These are phyloP conservation scores for Vicia villosa DNA, from an alignment of 306 rosid species.

Conservation along the genomic window DNA sequence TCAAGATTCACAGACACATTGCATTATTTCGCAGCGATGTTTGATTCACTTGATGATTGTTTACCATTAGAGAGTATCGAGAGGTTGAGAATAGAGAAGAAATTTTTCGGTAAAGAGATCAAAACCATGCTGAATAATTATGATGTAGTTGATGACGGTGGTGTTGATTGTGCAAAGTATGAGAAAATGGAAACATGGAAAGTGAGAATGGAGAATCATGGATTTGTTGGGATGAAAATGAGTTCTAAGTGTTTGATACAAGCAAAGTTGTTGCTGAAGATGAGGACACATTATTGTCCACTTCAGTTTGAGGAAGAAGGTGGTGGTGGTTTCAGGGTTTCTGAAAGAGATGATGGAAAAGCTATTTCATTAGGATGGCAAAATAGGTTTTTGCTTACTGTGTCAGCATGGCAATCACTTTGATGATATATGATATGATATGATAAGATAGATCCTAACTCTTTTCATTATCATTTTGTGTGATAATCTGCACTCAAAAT, in stretches of 20 bases:
- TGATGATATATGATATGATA: background rate
- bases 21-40: constrained; percentile 78
- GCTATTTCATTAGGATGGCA: constrained; percentile 85
- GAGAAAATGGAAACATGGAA: constrained; percentile 74
- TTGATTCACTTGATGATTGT: constrained; percentile 78
- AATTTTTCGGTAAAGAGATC: constrained; percentile 70
- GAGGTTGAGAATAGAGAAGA: constrained; percentile 75
- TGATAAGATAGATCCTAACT: constrained; percentile 16
- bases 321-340: constrained; percentile 68
- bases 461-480: constrained; percentile 46
- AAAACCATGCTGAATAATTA: constrained; percentile 52
- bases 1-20: constrained; percentile 70
- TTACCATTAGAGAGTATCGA: constrained; percentile 63
- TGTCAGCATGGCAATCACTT: constrained; percentile 69
- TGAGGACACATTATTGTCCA: constrained; percentile 69
- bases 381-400: constrained; percentile 68
- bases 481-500: constrained; percentile 38
- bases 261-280: constrained; percentile 71
- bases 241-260: constrained; percentile 74
- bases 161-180: constrained; percentile 45
- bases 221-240: constrained; percentile 47
- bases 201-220: constrained; percentile 67
- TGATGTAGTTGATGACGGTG: constrained; percentile 31
- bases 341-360: constrained; percentile 73
- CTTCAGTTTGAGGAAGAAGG: constrained; percentile 58